phyloP scores from a whole-genome alignment of 441 rosid genomes.

The Pelargonium cotyledonis region DNA sequence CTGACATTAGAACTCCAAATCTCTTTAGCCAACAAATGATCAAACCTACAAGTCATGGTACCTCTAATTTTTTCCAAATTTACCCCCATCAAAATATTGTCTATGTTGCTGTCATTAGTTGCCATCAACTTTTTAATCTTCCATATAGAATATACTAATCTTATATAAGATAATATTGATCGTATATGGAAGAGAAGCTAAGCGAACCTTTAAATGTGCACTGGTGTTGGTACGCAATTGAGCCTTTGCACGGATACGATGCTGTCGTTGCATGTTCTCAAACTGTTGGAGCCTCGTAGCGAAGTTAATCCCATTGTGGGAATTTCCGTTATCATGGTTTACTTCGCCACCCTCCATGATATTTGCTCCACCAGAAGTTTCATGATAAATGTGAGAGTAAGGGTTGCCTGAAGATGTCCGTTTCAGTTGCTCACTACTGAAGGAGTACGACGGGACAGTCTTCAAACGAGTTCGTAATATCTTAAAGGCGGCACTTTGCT shows the following conservation, averaged over 20 bases:
- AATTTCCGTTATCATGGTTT: slow-evolving; percentile 44
- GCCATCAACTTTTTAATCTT: too few relatives aligned
- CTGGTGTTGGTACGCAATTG: slow-evolving; percentile 41
- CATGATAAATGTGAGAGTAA: slow-evolving; percentile 39
- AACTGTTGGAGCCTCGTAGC: slow-evolving; percentile 71
- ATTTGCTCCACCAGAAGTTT: too few relatives aligned
- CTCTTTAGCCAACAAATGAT: too few relatives aligned
- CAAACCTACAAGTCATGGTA: too few relatives aligned
- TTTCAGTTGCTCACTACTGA: slow-evolving; percentile 59
- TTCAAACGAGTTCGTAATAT: slow-evolving; percentile 80
- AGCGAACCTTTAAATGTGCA: slow-evolving; percentile 44
- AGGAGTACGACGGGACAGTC: slow-evolving; percentile 79
- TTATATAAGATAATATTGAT: not conserved
- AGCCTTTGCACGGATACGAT: slow-evolving; percentile 60
- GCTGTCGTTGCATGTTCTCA: slow-evolving; percentile 79
- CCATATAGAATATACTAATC: not conserved
- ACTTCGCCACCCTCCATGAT: slow-evolving; percentile 55
- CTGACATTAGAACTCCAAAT: too few relatives aligned
- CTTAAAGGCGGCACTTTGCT: slow-evolving; percentile 98
- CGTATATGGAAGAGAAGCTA: slow-evolving; percentile 6
- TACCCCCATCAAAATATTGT: too few relatives aligned
- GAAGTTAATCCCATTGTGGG: slow-evolving; percentile 77
- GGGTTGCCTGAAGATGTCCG: slow-evolving; percentile 66
- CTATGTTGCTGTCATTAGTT: too few relatives aligned
- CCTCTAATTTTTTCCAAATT: too few relatives aligned